Evolutionary conservation across 768 basidiomycete species (phyloP).

Genomic region (Austroboletus festivus): DNA sequence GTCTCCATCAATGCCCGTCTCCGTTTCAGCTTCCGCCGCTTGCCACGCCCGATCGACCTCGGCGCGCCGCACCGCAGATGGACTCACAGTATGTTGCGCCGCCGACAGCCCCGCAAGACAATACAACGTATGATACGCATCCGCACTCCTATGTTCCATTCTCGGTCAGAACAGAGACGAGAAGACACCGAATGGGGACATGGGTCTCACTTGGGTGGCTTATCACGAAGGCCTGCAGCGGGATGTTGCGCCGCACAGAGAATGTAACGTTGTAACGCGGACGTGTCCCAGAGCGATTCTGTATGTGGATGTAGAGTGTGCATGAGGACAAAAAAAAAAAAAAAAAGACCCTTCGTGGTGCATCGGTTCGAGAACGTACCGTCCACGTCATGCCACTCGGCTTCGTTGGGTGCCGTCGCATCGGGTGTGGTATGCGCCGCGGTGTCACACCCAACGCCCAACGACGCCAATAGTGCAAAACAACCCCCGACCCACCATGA

Average conservation of each 20-base stretch:
- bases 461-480: conserved; percentile 70
- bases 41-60: conserved; percentile 41
- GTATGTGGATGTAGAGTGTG: neutral
- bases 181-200: no score
- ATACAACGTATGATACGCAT: conserved; percentile 93
- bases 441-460: conserved; percentile 38
- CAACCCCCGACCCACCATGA: conserved; percentile 99
- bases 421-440: no score
- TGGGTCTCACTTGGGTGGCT: conserved; percentile 85
- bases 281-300: conserved; percentile 54
- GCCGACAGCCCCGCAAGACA: conserved; percentile 87
- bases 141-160: conserved; percentile 57
- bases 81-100: conserved; percentile 76
- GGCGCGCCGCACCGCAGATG: conserved; percentile 38
- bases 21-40: conserved; percentile 15
- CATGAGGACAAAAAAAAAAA: no score
- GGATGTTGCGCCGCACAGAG: conserved; percentile 83
- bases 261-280: conserved; percentile 84
- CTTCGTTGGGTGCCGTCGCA: conserved; percentile 27
- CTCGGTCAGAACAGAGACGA: no score
- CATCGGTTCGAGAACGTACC: conserved; percentile 40
- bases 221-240: conserved; percentile 87
- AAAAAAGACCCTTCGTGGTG: no score
- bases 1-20: neutral
- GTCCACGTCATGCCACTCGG: conserved; percentile 70